phyloP scores from a whole-genome alignment of 495 filamentous ascomycete species.

The Bacidia rubella region DNA sequence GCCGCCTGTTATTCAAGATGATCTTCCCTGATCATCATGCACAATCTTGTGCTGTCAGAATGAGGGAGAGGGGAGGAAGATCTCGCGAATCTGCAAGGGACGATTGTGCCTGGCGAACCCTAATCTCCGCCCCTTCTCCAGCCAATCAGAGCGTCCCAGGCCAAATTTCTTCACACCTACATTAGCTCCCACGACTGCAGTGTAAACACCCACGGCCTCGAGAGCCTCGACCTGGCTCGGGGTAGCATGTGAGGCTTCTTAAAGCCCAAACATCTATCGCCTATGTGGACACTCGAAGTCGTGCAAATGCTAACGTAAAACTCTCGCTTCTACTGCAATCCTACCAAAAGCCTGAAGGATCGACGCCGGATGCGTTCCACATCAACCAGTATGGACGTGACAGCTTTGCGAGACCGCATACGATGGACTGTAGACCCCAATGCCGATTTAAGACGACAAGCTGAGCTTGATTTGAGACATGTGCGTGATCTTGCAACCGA shows the following conservation, averaged over 20 bases:
- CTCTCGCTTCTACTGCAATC: neutral
- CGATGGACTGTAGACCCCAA: constrained; percentile 75
- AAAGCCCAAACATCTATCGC: neutral
- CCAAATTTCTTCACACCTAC: neutral
- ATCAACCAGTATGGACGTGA: constrained; percentile 64
- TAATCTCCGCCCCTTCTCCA: neutral
- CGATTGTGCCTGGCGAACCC: neutral
- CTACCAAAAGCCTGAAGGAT: neutral
- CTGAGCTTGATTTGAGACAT: constrained; percentile 87
- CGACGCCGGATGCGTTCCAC: neutral
- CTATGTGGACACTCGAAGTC: neutral
- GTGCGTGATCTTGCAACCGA: constrained; percentile 35
- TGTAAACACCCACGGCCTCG: neutral
- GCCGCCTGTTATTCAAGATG: too few species aligned
- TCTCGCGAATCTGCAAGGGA: too few species aligned
- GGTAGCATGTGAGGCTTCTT: neutral
- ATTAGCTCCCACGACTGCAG: neutral
- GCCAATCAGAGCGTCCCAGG: neutral
- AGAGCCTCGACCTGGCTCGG: neutral
- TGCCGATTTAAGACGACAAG: constrained; percentile 69
- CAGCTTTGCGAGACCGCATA: constrained; percentile 74
- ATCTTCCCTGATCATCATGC: too few species aligned
- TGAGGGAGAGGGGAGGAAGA: too few species aligned
- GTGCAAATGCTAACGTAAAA: neutral
- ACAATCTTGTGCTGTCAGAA: too few species aligned